phyloP scores from a whole-genome alignment of 2,329 filamentous ascomycete genomes.

The Aspergillus felis region DNA sequence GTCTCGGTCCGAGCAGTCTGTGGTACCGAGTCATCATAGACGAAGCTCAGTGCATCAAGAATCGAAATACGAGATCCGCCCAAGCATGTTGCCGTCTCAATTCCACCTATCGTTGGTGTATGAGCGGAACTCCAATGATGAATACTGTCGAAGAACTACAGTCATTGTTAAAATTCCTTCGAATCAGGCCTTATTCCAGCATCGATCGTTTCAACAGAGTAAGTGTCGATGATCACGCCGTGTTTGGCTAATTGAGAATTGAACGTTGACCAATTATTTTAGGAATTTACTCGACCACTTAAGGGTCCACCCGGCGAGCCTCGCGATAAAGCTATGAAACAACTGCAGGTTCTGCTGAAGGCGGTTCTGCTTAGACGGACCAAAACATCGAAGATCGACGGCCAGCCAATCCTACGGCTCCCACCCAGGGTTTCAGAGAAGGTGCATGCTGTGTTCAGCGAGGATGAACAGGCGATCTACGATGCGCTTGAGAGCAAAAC shows the following conservation, averaged over 20 bases:
- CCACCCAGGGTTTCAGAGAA: slow-evolving; percentile 62
- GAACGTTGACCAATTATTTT: not conserved
- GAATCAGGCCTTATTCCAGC: slow-evolving; percentile 69
- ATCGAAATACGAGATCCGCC: slow-evolving; percentile 60
- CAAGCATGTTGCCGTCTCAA: slow-evolving; percentile 57
- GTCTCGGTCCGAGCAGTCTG: slow-evolving; percentile 57
- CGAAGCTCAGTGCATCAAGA: slow-evolving; percentile 79
- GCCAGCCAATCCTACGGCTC: slow-evolving; percentile 68
- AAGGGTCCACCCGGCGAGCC: slow-evolving; percentile 37
- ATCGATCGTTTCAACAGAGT: slow-evolving; percentile 59
- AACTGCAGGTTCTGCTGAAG: slow-evolving; percentile 71
- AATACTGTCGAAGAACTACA: slow-evolving; percentile 76
- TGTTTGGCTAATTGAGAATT: not conserved
- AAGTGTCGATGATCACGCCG: slow-evolving; percentile 21
- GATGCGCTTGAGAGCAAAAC: slow-evolving; percentile 62
- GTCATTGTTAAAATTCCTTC: slow-evolving; percentile 71
- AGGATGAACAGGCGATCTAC: slow-evolving; percentile 65
- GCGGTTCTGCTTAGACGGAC: slow-evolving; percentile 78
- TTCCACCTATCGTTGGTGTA: slow-evolving; percentile 64
- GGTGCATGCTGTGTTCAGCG: slow-evolving; percentile 61
- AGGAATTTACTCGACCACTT: slow-evolving; percentile 53
- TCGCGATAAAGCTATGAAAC: slow-evolving; percentile 57
- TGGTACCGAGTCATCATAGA: slow-evolving; percentile 73
- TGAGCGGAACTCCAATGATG: slow-evolving; percentile 86
- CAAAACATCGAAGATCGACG: slow-evolving; percentile 75